phyloP scores from a whole-genome alignment of 2,329 filamentous ascomycete species.

The Parafenestella ontariensis region DNA sequence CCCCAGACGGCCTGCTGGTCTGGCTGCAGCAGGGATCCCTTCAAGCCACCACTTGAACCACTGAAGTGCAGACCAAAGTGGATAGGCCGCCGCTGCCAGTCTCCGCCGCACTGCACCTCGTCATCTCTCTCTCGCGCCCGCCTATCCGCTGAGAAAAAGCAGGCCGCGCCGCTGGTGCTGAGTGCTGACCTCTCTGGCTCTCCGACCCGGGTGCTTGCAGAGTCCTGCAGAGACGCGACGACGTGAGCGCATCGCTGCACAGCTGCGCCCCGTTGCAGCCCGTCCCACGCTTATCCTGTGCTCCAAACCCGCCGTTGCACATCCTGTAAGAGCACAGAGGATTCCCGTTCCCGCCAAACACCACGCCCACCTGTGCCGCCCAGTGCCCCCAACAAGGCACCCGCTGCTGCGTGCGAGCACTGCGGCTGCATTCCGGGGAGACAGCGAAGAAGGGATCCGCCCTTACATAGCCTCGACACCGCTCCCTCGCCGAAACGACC shows the following conservation, averaged over 20 bases:
- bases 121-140: constrained; percentile 26
- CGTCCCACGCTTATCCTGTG: constrained; percentile 21
- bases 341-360: constrained; percentile 15
- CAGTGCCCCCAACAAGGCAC: neutral
- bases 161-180: constrained; percentile 13
- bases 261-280: constrained; percentile 50
- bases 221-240: constrained; percentile 4
- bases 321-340: constrained; percentile 5
- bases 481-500: constrained; percentile 5
- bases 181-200: constrained; percentile 7
- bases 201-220: constrained; percentile 11
- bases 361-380: constrained; percentile 12
- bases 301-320: constrained; percentile 16
- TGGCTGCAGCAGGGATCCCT: constrained; percentile 30
- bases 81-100: constrained; percentile 26
- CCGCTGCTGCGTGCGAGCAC: constrained; percentile 17
- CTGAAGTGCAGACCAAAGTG: constrained; percentile 24
- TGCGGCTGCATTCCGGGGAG: constrained; percentile 17
- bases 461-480: constrained; percentile 17
- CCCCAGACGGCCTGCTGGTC: constrained; percentile 5
- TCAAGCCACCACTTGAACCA: constrained; percentile 41
- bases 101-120: constrained; percentile 29
- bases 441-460: constrained; percentile 11
- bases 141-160: constrained; percentile 27
- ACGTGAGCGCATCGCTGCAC: constrained; percentile 10